Evolutionary conservation across 345 rosid genomes (phyloP).

Genomic region (Salix suchowensis): DNA sequence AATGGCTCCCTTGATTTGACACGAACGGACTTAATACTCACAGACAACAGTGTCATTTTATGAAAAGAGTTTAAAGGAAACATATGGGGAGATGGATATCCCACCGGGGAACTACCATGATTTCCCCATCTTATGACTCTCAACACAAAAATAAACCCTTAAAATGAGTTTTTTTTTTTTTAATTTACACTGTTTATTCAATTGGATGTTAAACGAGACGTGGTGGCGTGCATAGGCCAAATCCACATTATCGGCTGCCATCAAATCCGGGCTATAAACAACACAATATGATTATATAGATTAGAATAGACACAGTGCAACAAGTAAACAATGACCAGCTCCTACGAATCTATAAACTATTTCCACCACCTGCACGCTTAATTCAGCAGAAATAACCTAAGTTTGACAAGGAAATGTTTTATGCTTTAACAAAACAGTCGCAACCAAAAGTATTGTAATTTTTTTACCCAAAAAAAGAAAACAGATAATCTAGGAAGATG

Average conservation of each 20-base stretch:
- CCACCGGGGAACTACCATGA: too few species aligned
- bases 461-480: background rate
- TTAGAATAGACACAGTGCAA: slow-evolving; percentile 19
- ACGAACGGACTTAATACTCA: too few species aligned
- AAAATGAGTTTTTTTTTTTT: too few species aligned
- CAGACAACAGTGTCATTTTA: too few species aligned
- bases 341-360: background rate
- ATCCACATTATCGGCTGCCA: slow-evolving; percentile 9
- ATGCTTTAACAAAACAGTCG: too few species aligned
- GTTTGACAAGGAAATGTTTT: background rate
- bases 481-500: background rate
- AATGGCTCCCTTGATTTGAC: too few species aligned
- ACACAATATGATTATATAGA: slow-evolving; percentile 25
- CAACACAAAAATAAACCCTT: too few species aligned
- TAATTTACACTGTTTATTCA: too few species aligned
- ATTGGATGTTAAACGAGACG: background rate
- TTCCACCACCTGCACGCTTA: background rate
- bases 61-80: too few species aligned
- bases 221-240: slow-evolving; percentile 40
- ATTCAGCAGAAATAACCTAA: background rate
- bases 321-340: background rate
- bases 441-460: background rate
- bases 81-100: too few species aligned
- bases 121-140: too few species aligned
- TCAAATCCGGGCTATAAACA: slow-evolving; percentile 38